Base-by-base conservation (phyloP, 1,284 basidiomycete species). In the Leccinum solheimii region DNA sequence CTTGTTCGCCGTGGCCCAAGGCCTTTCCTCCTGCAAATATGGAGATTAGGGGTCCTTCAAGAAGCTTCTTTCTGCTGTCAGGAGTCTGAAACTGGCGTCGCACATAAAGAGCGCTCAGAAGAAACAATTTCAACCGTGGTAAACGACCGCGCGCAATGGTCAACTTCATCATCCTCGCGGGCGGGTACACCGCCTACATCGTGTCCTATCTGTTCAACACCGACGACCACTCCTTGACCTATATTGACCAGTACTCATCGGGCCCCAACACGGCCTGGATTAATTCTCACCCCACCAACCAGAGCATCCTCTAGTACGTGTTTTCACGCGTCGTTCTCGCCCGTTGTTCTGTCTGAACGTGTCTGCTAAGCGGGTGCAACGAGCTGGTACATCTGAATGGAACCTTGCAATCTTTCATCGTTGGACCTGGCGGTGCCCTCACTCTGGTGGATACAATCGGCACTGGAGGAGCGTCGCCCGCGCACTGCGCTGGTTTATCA, bases 301-400 rank as follows among this genome's bases (percentile, higher is more conserved):
- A 72, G 14, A 80, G 75, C 60, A 77, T 84, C 34, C 76, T 90
- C 50, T 88, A 89, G 86, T 87, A 62, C 19, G 76, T 72, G n/a
- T 32, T 52, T 30, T 27, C 10, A 13, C 10, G 8, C 10, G 4
- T 32, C 13, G 5, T 16, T 26, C 49, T 50, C 49, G n/a, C 14
- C 10, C 76, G 2, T 38, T 38, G 19, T 45, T 56, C 19, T 23
- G 58, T 50, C 52, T 51, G 26, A 59, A 23, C 23, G n/a, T 10
- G 3, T 53, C 5, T 55, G 0, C 27, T 30, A 30, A 89, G 87
- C 69, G 82, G 85, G 14, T 76, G 78, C 10, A 88, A 90, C 66
- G 83, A 87, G 68, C 73, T 81, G 19, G 13, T 3, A 30, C 16
- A 68, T 1, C 57, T 65, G 0, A 80, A 82, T 1, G 85, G 86